phyloP scores from a whole-genome alignment of 208 protist genomes.

The Crithidia thermophila region DNA sequence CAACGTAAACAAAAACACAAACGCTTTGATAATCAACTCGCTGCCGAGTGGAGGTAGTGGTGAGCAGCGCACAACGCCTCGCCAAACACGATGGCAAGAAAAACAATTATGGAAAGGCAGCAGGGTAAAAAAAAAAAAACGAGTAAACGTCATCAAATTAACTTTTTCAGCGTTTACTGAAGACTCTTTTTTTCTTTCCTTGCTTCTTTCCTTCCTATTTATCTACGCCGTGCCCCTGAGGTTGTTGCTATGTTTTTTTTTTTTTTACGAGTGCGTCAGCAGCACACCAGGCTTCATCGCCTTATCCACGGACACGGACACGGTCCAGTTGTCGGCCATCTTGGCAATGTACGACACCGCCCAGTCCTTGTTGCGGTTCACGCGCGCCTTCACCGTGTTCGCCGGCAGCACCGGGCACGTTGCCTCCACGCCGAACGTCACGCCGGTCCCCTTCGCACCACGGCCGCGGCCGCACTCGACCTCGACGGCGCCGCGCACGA shows the following conservation, averaged over 20 bases:
- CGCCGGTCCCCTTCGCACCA: conserved; percentile 30
- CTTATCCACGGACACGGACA: conserved; percentile 66
- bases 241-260: not conserved
- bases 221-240: not conserved
- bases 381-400: conserved; percentile 74
- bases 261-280: conserved; percentile 66
- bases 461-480: conserved; percentile 37
- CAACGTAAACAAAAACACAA: too few species aligned
- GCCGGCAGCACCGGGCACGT: conserved; percentile 54
- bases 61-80: too few species aligned
- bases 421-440: conserved; percentile 49
- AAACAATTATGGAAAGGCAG: too few species aligned
- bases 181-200: too few species aligned
- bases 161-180: too few species aligned
- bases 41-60: too few species aligned
- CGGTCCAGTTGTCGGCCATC: conserved; percentile 72
- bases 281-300: conserved; percentile 62
- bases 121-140: too few species aligned
- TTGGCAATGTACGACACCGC: conserved; percentile 64
- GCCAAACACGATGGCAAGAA: too few species aligned
- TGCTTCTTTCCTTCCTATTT: not conserved
- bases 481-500: conserved; percentile 47
- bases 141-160: too few species aligned
- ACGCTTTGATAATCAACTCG: too few species aligned
- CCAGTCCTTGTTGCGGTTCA: conserved; percentile 68